A percentile compares a stretch with the other conserved stretches of the same genome.
These are phyloP conservation scores for Kazachstania bromeliacearum DNA, from an alignment of 805 yeast species.

Conservation along the genomic window DNA sequence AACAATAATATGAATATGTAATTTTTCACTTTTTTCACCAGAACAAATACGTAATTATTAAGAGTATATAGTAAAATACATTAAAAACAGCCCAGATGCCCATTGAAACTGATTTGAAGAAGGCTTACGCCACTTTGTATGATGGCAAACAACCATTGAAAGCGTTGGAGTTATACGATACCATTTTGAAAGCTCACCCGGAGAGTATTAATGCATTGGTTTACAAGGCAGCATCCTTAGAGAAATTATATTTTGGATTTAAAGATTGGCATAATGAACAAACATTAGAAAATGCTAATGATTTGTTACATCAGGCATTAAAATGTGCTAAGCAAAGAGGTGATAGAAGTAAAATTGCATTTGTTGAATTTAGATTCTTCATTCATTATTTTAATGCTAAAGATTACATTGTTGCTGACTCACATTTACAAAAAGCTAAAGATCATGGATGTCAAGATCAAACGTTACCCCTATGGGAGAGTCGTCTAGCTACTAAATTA, in stretches of 20 bases:
- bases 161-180: slow-evolving; percentile 36
- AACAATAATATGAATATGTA: neutral
- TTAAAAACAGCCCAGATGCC: too few species aligned
- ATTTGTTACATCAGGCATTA: slow-evolving; percentile 32
- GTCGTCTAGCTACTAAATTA: slow-evolving; percentile 13
- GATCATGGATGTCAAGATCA: slow-evolving; percentile 36
- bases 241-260: slow-evolving; percentile 31
- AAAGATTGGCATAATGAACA: slow-evolving; percentile 36
- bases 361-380: slow-evolving; percentile 41
- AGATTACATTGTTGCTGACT: slow-evolving; percentile 33
- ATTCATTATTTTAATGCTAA: slow-evolving; percentile 39
- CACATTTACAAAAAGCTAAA: slow-evolving; percentile 35
- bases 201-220: slow-evolving; percentile 39
- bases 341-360: slow-evolving; percentile 37
- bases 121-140: slow-evolving; percentile 35
- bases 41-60: too few species aligned
- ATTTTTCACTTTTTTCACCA: too few species aligned
- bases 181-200: slow-evolving; percentile 36
- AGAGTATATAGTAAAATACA: too few species aligned
- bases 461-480: slow-evolving; percentile 40
- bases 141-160: slow-evolving; percentile 37
- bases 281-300: slow-evolving; percentile 35
- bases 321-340: slow-evolving; percentile 38
- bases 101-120: slow-evolving; percentile 31
- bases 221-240: slow-evolving; percentile 42